Conservation (phyloP, 1,139 yeast species). For the Diutina scorzettiae region DNA sequence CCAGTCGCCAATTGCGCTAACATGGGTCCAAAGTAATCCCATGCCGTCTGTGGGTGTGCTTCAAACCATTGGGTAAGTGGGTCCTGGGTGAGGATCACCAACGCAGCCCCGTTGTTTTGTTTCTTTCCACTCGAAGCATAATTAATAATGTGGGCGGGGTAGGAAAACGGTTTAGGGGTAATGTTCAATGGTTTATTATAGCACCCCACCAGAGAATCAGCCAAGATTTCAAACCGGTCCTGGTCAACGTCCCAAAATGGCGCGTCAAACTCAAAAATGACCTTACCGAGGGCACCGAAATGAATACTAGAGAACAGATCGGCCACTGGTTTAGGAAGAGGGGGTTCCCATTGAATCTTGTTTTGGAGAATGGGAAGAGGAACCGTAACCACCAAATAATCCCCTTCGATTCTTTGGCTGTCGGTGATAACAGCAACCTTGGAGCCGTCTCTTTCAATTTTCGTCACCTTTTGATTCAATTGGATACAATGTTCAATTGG, state of each 20-base stretch:
- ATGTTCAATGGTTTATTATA: constrained; percentile 7
- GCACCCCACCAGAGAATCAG: constrained; percentile 14
- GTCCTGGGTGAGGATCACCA: constrained; percentile 55
- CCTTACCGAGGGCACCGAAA: constrained; percentile 69
- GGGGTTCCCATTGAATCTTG: constrained; percentile 46
- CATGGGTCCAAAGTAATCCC: constrained; percentile 29
- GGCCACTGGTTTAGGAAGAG: constrained; percentile 35
- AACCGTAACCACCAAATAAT: constrained; percentile 56
- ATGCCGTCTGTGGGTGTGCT: constrained; percentile 23
- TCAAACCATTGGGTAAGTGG: constrained; percentile 49
- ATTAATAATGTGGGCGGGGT: constrained; percentile 21
- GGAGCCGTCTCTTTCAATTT: constrained; percentile 12
- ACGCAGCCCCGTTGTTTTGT: constrained; percentile 23
- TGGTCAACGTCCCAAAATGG: constrained; percentile 52
- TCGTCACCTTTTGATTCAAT: not conserved
- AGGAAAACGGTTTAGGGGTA: constrained; percentile 18
- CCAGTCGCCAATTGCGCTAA: constrained; percentile 14
- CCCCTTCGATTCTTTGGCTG: constrained; percentile 19
- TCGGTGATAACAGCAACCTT: constrained; percentile 29
- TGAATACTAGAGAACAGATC: constrained; percentile 39
- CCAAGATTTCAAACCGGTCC: constrained; percentile 42
- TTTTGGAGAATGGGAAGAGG: constrained; percentile 57
- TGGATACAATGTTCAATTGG: not conserved
- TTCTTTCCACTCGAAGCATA: constrained; percentile 14
- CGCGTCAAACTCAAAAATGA: constrained; percentile 55